Conservation (phyloP, 1,284 basidiomycete species). For the Fomitiporia mediterranea region DNA sequence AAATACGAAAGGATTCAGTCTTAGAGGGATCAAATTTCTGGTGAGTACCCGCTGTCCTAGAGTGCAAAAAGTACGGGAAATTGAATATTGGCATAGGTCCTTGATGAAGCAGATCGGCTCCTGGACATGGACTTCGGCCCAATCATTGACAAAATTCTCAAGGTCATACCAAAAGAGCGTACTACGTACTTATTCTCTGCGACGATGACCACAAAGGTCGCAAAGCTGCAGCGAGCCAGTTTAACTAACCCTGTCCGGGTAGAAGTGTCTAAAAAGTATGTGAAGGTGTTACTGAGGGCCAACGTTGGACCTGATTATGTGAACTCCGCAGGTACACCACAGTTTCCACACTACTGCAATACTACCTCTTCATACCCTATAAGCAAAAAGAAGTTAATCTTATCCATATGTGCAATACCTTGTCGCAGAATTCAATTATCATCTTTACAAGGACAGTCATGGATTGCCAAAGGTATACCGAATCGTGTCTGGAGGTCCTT, state of each 20-base stretch:
- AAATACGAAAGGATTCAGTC: slow-evolving; percentile 96
- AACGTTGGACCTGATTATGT: slow-evolving; percentile 11
- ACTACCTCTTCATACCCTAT: slow-evolving; percentile 93
- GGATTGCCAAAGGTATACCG: slow-evolving; percentile 75
- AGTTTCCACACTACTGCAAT: slow-evolving; percentile 91
- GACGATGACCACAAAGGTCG: slow-evolving; percentile 99
- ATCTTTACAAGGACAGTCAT: slow-evolving; percentile 96
- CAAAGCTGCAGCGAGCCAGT: slow-evolving; percentile 95
- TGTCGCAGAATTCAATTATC: slow-evolving; percentile 92
- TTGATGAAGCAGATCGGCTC: slow-evolving; percentile 97
- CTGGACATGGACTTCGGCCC: slow-evolving; percentile 98
- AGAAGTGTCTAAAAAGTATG: slow-evolving; percentile 90
- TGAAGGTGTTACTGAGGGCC: slow-evolving; percentile 9
- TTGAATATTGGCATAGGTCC: slow-evolving; percentile 60
- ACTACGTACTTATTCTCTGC: slow-evolving; percentile 97
- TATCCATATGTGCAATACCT: slow-evolving; percentile 84
- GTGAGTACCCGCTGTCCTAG: slow-evolving; percentile 42
- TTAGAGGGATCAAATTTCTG: slow-evolving; percentile 85
- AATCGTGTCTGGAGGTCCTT: neutral
- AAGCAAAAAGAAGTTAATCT: slow-evolving; percentile 92
- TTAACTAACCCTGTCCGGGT: slow-evolving; percentile 92
- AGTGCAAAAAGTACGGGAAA: no score
- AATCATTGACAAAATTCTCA: slow-evolving; percentile 96
- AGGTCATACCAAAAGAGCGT: slow-evolving; percentile 91
- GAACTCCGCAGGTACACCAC: slow-evolving; percentile 80